These are phyloP conservation scores for Neopestalotiopsis sp. DNA, from an alignment of 2,329 filamentous ascomycete genomes.

Conservation along the genomic window DNA sequence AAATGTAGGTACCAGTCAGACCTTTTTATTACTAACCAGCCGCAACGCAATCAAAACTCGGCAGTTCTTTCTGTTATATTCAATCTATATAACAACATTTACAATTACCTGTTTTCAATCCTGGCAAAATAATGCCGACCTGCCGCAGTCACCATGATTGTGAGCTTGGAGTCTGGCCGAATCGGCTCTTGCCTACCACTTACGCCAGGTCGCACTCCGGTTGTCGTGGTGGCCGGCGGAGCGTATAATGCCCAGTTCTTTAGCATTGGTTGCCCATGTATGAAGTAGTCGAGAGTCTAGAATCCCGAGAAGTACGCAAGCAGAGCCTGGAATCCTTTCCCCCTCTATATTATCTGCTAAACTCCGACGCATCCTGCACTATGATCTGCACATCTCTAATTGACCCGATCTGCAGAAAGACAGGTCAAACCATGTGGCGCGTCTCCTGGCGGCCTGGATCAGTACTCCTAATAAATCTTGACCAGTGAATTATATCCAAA, in stretches of 20 bases:
- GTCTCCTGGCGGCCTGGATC: too few relatives aligned
- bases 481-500: too few relatives aligned
- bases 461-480: too few relatives aligned
- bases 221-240: background rate
- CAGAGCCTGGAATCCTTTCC: background rate
- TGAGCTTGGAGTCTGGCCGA: background rate
- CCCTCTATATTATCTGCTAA: background rate
- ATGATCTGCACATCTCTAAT: too few relatives aligned
- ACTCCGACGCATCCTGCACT: too few relatives aligned
- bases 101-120: background rate
- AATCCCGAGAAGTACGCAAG: background rate
- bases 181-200: constrained; percentile 3
- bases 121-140: background rate
- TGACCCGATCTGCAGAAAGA: too few relatives aligned
- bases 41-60: background rate
- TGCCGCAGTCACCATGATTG: background rate
- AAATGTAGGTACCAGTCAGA: background rate
- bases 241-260: background rate
- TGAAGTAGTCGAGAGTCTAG: background rate
- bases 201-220: constrained; percentile 9
- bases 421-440: too few relatives aligned
- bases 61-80: background rate
- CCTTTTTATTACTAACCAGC: background rate
- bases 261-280: background rate
- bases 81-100: background rate